These are phyloP conservation scores for Trifolium fragiferum DNA, from an alignment of 306 rosid genomes.

Conservation along the genomic window DNA sequence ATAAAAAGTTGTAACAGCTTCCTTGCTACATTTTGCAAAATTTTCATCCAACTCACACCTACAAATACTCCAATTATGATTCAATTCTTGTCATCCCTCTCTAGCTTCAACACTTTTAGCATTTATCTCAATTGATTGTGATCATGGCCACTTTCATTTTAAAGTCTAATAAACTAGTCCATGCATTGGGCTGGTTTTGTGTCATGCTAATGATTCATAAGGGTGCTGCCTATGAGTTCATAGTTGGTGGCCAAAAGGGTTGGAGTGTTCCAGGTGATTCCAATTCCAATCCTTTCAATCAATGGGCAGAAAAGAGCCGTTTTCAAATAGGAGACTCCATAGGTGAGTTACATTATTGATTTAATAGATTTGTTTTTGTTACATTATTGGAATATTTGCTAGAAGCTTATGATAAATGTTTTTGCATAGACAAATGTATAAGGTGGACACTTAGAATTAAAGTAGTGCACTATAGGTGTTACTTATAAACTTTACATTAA, in stretches of 20 bases:
- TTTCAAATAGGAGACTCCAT: slow-evolving; percentile 82
- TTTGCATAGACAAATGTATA: no score
- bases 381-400: no score
- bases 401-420: no score
- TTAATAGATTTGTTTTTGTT: no score
- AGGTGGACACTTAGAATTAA: no score
- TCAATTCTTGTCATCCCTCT: slow-evolving; percentile 46
- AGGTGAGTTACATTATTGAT: slow-evolving; percentile 45
- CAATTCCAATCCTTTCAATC: slow-evolving; percentile 52
- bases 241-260: slow-evolving; percentile 72
- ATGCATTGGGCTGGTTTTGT: slow-evolving; percentile 56
- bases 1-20: slow-evolving; percentile 66
- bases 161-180: slow-evolving; percentile 39
- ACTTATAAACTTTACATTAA: no score
- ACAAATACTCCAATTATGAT: slow-evolving; percentile 58
- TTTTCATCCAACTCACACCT: slow-evolving; percentile 19
- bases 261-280: slow-evolving; percentile 72
- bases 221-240: slow-evolving; percentile 57
- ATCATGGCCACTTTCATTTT: slow-evolving; percentile 55
- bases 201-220: slow-evolving; percentile 55
- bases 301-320: slow-evolving; percentile 79
- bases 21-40: slow-evolving; percentile 51
- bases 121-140: slow-evolving; percentile 22
- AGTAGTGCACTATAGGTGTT: no score
- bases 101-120: slow-evolving; percentile 33